A percentile compares a stretch with the other conserved stretches of the same genome.
Evolutionary conservation across 768 basidiomycete species (phyloP).

Genomic region (Rickenella mellea): DNA sequence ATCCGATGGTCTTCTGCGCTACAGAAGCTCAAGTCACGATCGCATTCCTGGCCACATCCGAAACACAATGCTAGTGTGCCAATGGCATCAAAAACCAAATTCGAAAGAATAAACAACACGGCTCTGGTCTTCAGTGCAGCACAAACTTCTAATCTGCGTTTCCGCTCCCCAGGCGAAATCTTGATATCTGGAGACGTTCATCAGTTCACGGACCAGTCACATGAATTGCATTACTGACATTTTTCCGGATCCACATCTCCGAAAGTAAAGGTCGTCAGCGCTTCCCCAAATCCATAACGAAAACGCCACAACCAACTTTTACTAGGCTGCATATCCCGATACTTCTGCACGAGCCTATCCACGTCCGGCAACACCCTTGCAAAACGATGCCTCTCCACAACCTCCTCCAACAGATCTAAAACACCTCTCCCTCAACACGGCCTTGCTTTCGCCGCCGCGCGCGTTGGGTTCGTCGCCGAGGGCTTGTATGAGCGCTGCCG

Average conservation of each 20-base stretch:
- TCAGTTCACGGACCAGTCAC: conserved; percentile 6
- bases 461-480: conserved; percentile 42
- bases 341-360: conserved; percentile 59
- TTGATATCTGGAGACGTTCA: conserved; percentile 57
- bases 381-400: conserved; percentile 64
- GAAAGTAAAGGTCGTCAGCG: conserved; percentile 5
- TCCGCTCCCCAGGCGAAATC: conserved; percentile 65
- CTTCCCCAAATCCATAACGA: not conserved
- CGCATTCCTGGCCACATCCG: too few species aligned
- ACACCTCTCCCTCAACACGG: conserved; percentile 77
- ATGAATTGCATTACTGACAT: conserved; percentile 32
- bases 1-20: too few species aligned
- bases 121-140: too few species aligned
- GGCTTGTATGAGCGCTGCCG: conserved; percentile 66
- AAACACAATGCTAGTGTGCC: too few species aligned
- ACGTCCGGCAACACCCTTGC: conserved; percentile 68
- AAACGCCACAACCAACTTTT: conserved; percentile 46
- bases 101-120: too few species aligned
- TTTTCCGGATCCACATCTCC: conserved; percentile 51
- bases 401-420: conserved; percentile 73
- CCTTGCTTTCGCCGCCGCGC: conserved; percentile 34
- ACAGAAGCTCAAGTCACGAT: too few species aligned
- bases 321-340: conserved; percentile 75
- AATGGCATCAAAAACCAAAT: too few species aligned
- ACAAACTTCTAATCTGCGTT: conserved; percentile 55